Base-by-base conservation (phyloP, 1,139 yeast genomes). In the Debaryomyces udenii region DNA sequence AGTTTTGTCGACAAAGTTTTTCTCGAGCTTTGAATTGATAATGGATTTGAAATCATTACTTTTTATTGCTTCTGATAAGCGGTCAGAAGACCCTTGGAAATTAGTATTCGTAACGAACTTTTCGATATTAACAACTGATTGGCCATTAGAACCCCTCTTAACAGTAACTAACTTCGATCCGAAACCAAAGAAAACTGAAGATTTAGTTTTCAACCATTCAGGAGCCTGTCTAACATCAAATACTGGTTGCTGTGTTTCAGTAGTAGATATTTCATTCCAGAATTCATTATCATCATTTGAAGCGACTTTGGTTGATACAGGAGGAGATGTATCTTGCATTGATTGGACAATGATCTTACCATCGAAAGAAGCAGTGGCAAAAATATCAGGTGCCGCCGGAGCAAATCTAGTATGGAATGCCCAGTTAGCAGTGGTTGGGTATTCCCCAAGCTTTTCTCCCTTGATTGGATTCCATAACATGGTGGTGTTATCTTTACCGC, bases 391-490 rank as follows among this genome's bases (percentile, higher is more conserved):
- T 18, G 88, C 81, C 20, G 73, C 64, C 33, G 96, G 96, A 44
- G 96, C 95, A 70, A 91, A 93, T 53, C 79, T 77, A 11, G 96
- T 80, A 62, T 86, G 82, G 68, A 90, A 93, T 20, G 89, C 86
- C 99, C 99, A 93, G 63, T 89, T 91, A 31, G 96, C 87, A 31
- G 96, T 80, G 18, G 94, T 81, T 39, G 98, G 97, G 59, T 88
- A 93, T 57, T 88, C 88, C 5, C 94, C 96, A 49, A 93, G 68
- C 55, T 80, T 79, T 43, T 72, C 70, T 30, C 87, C 91, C 17
- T 77, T 60, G 43, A 76, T 70, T 18, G 98, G 97, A 61, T 93
- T 90, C 99, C 99, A 94, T 53, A 93, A 70, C 49, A 83, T 67
- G 2, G 96, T 88, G 30, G 90, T 70, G 61, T 90, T 90, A 64